Percentiles rank a stretch among this genome's conserved stretches.
Conservation (phyloP, 2,329 filamentous ascomycete species). For the Claviceps maximensis region DNA sequence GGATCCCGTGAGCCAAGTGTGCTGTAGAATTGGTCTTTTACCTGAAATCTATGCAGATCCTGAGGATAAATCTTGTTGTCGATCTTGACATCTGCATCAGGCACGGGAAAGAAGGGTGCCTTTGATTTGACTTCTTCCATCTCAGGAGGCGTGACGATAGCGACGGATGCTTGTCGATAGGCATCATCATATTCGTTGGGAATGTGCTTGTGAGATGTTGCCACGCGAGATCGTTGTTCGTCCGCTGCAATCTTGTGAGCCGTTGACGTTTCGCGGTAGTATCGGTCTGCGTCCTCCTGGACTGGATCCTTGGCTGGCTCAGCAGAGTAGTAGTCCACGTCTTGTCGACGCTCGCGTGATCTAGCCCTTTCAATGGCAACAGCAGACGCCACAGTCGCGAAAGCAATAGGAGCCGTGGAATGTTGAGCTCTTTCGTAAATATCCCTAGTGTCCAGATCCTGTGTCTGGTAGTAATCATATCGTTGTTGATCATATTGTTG, state of each 20-base stretch:
- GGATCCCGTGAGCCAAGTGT: conserved; percentile 35
- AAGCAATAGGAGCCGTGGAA: conserved; percentile 34
- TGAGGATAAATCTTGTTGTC: conserved; percentile 44
- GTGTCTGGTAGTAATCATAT: conserved; percentile 21
- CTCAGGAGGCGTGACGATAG: conserved; percentile 42
- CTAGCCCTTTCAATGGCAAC: conserved; percentile 29
- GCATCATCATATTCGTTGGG: conserved; percentile 38
- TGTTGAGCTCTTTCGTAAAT: conserved; percentile 33
- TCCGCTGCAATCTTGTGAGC: conserved; percentile 41
- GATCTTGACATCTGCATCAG: conserved; percentile 50
- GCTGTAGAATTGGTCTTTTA: conserved; percentile 14
- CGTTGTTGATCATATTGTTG: conserved; percentile 12
- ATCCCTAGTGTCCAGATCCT: conserved; percentile 29
- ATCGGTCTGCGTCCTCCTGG: conserved; percentile 43
- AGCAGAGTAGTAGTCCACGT: conserved; percentile 17
- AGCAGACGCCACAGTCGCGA: conserved; percentile 23
- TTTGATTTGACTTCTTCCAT: conserved; percentile 26
- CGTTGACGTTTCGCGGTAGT: conserved; percentile 41
- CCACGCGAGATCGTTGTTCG: conserved; percentile 38
- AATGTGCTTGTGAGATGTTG: conserved; percentile 39
- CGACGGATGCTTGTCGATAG: conserved; percentile 23
- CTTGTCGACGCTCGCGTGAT: conserved; percentile 19
- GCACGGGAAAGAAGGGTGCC: conserved; percentile 41
- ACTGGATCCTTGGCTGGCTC: conserved; percentile 27
- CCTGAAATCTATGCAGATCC: conserved; percentile 29